Evolutionary conservation across 257 asterid species (phyloP).

Genomic region (Solanum gandarillasii): DNA sequence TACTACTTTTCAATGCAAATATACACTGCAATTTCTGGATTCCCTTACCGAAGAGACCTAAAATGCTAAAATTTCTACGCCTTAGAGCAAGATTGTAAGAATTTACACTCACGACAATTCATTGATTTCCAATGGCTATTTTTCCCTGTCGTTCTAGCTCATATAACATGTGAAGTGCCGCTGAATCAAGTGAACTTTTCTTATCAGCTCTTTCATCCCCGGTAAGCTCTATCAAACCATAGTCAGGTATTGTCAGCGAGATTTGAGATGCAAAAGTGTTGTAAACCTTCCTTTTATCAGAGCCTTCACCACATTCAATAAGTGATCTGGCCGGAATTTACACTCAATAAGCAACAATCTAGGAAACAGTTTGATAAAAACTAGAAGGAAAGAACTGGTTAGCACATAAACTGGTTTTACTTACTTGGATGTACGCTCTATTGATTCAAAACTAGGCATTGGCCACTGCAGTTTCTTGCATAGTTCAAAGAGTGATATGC

Average conservation of each 20-base stretch:
- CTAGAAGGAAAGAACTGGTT: background rate
- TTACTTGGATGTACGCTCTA: conserved; percentile 66
- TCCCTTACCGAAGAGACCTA: background rate
- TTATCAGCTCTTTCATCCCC: conserved; percentile 79
- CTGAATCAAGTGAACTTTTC: conserved; percentile 81
- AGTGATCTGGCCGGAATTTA: conserved; percentile 25
- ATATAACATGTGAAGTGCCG: conserved; percentile 57
- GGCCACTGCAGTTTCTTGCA: conserved; percentile 86
- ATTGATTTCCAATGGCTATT: conserved; percentile 20
- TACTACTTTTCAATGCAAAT: background rate
- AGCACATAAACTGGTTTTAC: background rate
- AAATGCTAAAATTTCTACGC: background rate
- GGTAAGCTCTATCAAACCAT: conserved; percentile 33
- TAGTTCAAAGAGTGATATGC: conserved; percentile 46
- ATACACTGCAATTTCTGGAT: background rate
- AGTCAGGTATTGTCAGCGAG: conserved; percentile 56
- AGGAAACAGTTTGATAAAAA: background rate
- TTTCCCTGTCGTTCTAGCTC: conserved; percentile 55
- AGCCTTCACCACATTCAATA: conserved; percentile 37
- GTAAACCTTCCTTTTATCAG: conserved; percentile 29
- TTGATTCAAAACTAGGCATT: conserved; percentile 51
- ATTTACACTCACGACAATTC: background rate
- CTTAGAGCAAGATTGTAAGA: background rate
- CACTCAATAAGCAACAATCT: background rate
- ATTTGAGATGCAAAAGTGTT: conserved; percentile 56